Conservation (phyloP, 208 protist species). For the Herpetomonas samuelpessoai region DNA sequence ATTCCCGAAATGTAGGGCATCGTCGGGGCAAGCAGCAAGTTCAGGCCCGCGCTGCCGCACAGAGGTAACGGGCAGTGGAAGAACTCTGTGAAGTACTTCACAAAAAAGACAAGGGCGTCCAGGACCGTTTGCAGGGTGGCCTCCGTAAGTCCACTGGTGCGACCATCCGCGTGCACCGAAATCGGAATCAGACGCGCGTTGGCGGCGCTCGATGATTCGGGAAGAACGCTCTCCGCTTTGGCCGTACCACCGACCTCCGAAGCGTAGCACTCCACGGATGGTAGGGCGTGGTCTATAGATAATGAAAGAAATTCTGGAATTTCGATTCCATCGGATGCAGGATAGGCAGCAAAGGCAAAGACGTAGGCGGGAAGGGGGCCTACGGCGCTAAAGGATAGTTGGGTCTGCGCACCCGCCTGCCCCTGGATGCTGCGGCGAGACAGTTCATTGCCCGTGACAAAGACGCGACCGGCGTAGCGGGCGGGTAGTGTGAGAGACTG, state of each 20-base stretch:
- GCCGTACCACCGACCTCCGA: neutral
- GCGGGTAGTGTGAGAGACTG: conserved; percentile 46
- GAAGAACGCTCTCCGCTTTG: neutral
- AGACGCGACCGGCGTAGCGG: conserved; percentile 22
- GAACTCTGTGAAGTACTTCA: conserved; percentile 53
- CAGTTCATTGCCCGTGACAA: conserved; percentile 35
- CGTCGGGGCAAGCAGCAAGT: conserved; percentile 60
- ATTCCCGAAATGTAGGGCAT: conserved; percentile 85
- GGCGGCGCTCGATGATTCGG: too few species aligned
- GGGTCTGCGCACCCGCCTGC: conserved; percentile 23
- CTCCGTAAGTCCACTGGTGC: too few species aligned
- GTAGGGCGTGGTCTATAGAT: neutral
- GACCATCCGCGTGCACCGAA: too few species aligned
- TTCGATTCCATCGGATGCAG: neutral
- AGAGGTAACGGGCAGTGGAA: conserved; percentile 63
- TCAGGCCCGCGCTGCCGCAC: conserved; percentile 34
- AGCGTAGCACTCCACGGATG: neutral
- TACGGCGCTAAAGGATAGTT: conserved; percentile 26
- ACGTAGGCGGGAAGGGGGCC: conserved; percentile 73
- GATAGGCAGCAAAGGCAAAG: conserved; percentile 56
- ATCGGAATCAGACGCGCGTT: conserved; percentile 12
- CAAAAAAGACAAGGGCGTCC: conserved; percentile 25
- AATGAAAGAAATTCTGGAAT: neutral
- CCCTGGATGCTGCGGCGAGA: conserved; percentile 18
- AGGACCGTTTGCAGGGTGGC: conserved; percentile 26